Conservation (phyloP, 2,329 filamentous ascomycete species). For the Beauveria medogensis region DNA sequence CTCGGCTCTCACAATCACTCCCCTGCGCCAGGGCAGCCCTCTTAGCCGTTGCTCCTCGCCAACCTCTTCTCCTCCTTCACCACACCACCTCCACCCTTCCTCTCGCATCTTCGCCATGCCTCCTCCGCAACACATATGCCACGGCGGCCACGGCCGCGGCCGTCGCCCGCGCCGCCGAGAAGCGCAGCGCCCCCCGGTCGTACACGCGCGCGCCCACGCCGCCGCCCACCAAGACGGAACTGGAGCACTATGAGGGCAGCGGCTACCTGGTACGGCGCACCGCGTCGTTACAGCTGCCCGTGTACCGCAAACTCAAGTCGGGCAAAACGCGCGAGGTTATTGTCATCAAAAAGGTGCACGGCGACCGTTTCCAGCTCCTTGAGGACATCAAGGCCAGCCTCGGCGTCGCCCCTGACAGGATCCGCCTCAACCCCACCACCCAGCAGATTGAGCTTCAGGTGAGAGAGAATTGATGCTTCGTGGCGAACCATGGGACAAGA, state of each 20-base stretch:
- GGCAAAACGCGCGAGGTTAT: slow-evolving; percentile 73
- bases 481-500: too few relatives aligned
- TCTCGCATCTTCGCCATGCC: neutral
- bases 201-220: slow-evolving; percentile 21
- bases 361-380: slow-evolving; percentile 56
- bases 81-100: neutral
- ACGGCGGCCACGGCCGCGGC: slow-evolving; percentile 7
- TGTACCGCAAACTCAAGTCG: slow-evolving; percentile 67
- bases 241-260: slow-evolving; percentile 20
- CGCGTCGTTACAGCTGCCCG: slow-evolving; percentile 58
- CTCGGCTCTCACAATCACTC: slow-evolving; percentile 10
- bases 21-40: slow-evolving; percentile 3
- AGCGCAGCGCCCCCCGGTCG: slow-evolving; percentile 8
- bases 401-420: slow-evolving; percentile 44
- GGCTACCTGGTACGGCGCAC: slow-evolving; percentile 61
- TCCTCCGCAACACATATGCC: neutral
- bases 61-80: neutral
- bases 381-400: slow-evolving; percentile 55
- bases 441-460: slow-evolving; percentile 71
- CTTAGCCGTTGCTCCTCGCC: neutral
- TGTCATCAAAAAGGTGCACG: slow-evolving; percentile 69
- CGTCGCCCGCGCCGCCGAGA: neutral
- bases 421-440: slow-evolving; percentile 52
- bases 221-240: slow-evolving; percentile 22
- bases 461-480: slow-evolving; percentile 16